Evolutionary conservation across 495 filamentous ascomycete genomes (phyloP).

Genomic region (Xylaria palmicola): DNA sequence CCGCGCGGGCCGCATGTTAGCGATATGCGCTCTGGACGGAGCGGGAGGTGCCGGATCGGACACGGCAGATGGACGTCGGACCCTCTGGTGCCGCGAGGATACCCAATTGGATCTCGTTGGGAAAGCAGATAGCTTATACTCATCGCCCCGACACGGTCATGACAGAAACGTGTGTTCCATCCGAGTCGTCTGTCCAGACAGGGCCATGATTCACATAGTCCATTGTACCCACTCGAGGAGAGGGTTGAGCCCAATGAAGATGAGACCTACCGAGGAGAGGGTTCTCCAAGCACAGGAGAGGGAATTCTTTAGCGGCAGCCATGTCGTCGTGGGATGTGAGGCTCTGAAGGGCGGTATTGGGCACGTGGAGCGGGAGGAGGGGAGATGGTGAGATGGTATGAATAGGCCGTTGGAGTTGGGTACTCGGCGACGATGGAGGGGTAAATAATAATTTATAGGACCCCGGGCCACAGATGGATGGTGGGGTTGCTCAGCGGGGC

Average conservation of each 20-base stretch:
- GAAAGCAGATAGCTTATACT: too few relatives aligned
- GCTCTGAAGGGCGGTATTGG: not conserved
- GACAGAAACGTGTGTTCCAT: not conserved
- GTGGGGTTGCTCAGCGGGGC: not conserved
- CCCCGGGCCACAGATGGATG: not conserved
- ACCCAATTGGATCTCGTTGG: not conserved
- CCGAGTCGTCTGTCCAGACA: not conserved
- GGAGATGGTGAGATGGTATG: not conserved
- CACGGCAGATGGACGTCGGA: not conserved
- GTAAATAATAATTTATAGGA: slow-evolving; percentile 6
- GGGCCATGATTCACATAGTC: slow-evolving; percentile 1
- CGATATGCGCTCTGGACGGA: not conserved
- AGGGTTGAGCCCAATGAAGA: not conserved
- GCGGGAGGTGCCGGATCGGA: not conserved
- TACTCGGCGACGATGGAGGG: not conserved
- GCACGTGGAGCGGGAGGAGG: not conserved
- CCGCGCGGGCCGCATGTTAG: slow-evolving; percentile 1
- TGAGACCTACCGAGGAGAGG: slow-evolving; percentile 77
- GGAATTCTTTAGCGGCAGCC: slow-evolving; percentile 71
- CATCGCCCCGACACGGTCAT: too few relatives aligned
- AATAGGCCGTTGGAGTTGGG: not conserved
- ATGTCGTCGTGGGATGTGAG: slow-evolving; percentile 49
- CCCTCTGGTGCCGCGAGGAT: not conserved
- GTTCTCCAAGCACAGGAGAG: slow-evolving; percentile 91
- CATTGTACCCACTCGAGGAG: slow-evolving; percentile 12